phyloP scores from a whole-genome alignment of 768 basidiomycete species.

The Rhizopogon sp. region DNA sequence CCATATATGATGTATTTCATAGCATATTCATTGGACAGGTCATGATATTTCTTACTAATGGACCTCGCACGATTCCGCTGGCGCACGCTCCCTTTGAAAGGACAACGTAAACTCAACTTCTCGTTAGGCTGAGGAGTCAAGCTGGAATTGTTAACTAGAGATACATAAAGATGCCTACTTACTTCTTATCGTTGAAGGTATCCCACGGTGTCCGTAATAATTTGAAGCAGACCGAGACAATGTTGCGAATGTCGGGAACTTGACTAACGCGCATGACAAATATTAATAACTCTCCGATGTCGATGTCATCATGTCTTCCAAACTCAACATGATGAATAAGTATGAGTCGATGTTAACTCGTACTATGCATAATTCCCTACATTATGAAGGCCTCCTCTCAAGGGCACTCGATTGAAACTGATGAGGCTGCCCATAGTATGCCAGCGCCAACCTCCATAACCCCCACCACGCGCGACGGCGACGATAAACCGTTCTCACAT shows the following conservation, averaged over 20 bases:
- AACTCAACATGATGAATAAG: not conserved
- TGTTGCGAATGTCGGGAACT: too few relatives aligned
- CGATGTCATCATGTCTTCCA: not conserved
- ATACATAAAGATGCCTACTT: too few relatives aligned
- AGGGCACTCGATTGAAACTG: not conserved
- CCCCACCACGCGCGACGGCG: constrained; percentile 3
- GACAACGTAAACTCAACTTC: too few relatives aligned
- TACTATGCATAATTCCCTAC: not conserved
- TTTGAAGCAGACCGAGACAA: too few relatives aligned
- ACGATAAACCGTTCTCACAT: constrained; percentile 26
- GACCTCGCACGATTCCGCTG: too few relatives aligned
- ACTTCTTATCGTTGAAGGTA: too few relatives aligned
- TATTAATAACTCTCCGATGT: not conserved
- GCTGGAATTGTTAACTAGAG: too few relatives aligned
- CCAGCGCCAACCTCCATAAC: not conserved
- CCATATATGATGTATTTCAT: constrained; percentile 4
- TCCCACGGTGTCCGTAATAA: too few relatives aligned
- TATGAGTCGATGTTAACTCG: not conserved
- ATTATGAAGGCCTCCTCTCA: not conserved
- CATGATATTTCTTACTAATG: too few relatives aligned
- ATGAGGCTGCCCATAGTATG: accelerated
- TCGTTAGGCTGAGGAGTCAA: too few relatives aligned
- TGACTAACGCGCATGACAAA: not conserved
- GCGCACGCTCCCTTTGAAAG: too few relatives aligned
- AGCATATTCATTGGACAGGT: constrained; percentile 14